Evolutionary conservation across 495 filamentous ascomycete species (phyloP), one percentile per base, ranked within the genome.

Genomic region (Aspergillus saccharolyticus): DNA sequence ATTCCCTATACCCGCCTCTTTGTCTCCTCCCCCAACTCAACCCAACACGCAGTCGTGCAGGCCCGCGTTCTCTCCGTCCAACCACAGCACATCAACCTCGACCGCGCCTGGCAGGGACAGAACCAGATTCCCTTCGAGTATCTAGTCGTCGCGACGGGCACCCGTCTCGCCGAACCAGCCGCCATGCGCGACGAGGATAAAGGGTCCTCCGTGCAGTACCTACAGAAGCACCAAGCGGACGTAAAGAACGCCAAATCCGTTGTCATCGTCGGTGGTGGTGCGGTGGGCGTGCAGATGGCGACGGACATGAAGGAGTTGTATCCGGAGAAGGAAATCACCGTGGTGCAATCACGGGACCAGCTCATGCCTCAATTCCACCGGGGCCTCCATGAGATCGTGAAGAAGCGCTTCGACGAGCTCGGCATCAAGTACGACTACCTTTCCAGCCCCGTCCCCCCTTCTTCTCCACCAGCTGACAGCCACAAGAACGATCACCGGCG

Each of bases 231-330:
- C 57, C 74, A 77, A 51, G 61, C 57, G 1, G 63, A 66, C 21
- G 63, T 74, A 1, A 69, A 74, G 51, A 43, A 56, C 5, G 63
- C 79, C 2, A 62, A 72, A 21, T 76, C 74, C 0, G 75, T 86
- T 51, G 69, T 80, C 5, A 74, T 87, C 18, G 76, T 85, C 1
- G 84, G 84, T 3, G 84, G 81, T 1, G 84, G 84, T 1, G 80
- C 84, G 4, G 82, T 84, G 0, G 84, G 84, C 1, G 76, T 86
- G 0, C 79, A 87, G 66, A 68, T 85, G 63, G 82, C 83, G 0
- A 75, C 78, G 4, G 84, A 87, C 61, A 69, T 84, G 44, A 85
- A 85, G 68, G 76, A 74, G 18, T 69, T 71, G 18, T 84, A 81
- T 55, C 81, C 79, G 0, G 78, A 82, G 0, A 86, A 86, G 68